Evolutionary conservation across 2,329 filamentous ascomycete species (phyloP), one percentile per base, ranked within the genome.

Genomic region (Dichotomopilus funicola): DNA sequence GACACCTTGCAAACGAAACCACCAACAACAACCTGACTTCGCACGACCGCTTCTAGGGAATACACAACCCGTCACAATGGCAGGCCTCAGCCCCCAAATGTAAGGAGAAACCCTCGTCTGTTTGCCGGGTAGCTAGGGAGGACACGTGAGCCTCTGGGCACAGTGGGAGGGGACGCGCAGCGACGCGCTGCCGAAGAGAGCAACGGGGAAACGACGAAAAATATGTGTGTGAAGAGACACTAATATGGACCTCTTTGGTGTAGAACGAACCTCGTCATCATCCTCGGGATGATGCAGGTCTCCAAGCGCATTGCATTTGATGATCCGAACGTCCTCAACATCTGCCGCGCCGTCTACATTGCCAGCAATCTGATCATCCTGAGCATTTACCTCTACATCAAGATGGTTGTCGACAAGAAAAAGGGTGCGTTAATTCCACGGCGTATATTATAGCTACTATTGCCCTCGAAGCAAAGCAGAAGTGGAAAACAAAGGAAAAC

Each of bases 271-370:
- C 81, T 96, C 72, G 79, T 89, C 78, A 91, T 96, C 85, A 91
- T 95, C 77, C 83, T 96, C 65, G 88, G 89, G 71, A 95, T 96
- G 87, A 96, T 97, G 90, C 92, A 96, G 81, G 88, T 95, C 59
- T 88, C 91, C 66, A 97, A 97, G 83, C 89, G 87, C 75, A 85
- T 99, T 59, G 90, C 91, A 49, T 96, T 97, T 68, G 92, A 97
- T 35, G 87, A 97, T 69, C 90, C 81, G 45, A 72, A 74, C 47
- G 76, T 81, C 19, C 78, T 83, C 64, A 82, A 80, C 69, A 66
- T 73, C 36, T 77, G 80, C 64, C 81, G 81, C 64, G 78, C 73
- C 47, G 64, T 77, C 60, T 84, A 83, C 68, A 67, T 79, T 37
- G 69, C 72, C 58, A 83, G 80, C 78, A 84, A 99, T 73, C 61